Evolutionary conservation across 768 basidiomycete species (phyloP).

Genomic region (Tulasnella sp.): DNA sequence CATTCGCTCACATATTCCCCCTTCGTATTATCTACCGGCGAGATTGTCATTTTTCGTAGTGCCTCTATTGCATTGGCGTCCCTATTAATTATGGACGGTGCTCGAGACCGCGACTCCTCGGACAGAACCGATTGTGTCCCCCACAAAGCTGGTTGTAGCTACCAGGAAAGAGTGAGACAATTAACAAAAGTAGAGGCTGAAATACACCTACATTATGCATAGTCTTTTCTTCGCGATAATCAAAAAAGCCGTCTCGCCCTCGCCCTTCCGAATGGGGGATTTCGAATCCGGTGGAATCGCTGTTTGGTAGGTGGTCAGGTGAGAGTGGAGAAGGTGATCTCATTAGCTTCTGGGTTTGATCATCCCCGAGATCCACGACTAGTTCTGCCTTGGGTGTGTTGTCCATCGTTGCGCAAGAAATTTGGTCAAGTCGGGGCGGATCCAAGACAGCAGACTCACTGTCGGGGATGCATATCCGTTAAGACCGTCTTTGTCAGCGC

Average conservation of each 20-base stretch:
- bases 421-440: background rate
- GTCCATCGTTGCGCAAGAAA: background rate
- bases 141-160: conserved; percentile 54
- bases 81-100: conserved; percentile 1
- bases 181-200: background rate
- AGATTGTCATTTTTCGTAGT: background rate
- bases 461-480: background rate
- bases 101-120: conserved; percentile 40
- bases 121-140: conserved; percentile 57
- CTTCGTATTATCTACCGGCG: background rate
- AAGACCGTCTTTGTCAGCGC: background rate
- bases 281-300: conserved; percentile 8
- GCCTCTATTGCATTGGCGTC: background rate
- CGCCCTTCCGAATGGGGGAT: conserved; percentile 25
- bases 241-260: conserved; percentile 64
- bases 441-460: background rate
- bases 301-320: background rate
- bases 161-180: conserved; percentile 44
- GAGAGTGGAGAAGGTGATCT: background rate
- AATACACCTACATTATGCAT: conserved; percentile 35
- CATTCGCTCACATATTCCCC: background rate
- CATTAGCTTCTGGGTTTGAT: background rate
- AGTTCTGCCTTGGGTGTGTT: background rate
- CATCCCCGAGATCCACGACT: background rate
- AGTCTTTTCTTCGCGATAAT: conserved; percentile 70